These are phyloP conservation scores for Euphrasia arctica DNA, from an alignment of 305 asterid genomes.

Conservation along the genomic window DNA sequence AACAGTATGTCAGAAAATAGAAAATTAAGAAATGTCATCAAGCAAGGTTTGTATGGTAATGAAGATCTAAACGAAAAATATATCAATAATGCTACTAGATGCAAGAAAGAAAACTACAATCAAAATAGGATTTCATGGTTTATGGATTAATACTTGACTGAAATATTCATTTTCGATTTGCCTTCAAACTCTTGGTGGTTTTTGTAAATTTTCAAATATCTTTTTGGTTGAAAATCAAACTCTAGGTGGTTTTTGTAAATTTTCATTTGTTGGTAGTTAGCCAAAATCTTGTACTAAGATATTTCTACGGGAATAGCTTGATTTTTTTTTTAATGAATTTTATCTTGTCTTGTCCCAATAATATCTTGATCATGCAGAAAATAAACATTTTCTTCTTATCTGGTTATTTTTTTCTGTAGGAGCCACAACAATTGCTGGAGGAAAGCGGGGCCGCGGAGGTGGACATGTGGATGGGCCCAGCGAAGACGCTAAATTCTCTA, in stretches of 20 bases:
- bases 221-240: background rate
- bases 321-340: constrained; percentile 6
- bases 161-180: background rate
- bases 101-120: background rate
- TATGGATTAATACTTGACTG: background rate
- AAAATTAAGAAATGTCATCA: too few species aligned
- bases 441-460: constrained; percentile 75
- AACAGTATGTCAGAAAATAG: background rate
- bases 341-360: background rate
- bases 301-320: background rate
- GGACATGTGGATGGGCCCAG: constrained; percentile 96
- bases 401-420: constrained; percentile 39
- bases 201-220: background rate
- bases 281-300: background rate
- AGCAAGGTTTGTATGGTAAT: too few species aligned
- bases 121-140: background rate
- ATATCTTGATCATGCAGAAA: constrained; percentile 4
- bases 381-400: background rate
- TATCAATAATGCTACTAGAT: background rate
- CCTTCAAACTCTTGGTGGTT: background rate
- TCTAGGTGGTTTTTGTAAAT: background rate
- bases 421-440: constrained; percentile 93
- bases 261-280: background rate
- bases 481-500: constrained; percentile 89
- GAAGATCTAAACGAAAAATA: too few species aligned